phyloP scores from a whole-genome alignment of 345 rosid species.

The Ailanthus altissimus region DNA sequence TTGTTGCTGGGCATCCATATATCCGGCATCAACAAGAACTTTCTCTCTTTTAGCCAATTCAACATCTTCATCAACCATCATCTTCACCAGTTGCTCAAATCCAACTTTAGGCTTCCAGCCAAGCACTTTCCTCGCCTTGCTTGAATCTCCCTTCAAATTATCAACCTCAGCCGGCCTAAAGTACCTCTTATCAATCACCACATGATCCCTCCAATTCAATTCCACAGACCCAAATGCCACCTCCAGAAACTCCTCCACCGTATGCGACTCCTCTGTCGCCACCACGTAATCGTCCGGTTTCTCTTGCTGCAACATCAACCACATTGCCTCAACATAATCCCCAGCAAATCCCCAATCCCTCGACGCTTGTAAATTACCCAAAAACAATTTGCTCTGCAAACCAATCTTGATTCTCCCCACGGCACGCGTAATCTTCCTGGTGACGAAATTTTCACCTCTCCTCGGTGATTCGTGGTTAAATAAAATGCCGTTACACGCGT shows the following conservation, averaged over 20 bases:
- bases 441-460: constrained; percentile 91
- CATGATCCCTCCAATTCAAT: constrained; percentile 60
- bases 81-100: constrained; percentile 81
- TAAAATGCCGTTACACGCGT: constrained; percentile 86
- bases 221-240: constrained; percentile 71
- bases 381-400: constrained; percentile 72
- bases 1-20: constrained; percentile 81
- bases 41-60: constrained; percentile 89
- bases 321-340: constrained; percentile 98
- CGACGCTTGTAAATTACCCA: constrained; percentile 86
- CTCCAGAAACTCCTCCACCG: constrained; percentile 86
- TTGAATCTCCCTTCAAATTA: constrained; percentile 58
- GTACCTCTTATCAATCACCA: constrained; percentile 61
- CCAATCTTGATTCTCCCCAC: constrained; percentile 88
- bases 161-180: constrained; percentile 66
- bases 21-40: constrained; percentile 93
- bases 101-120: constrained; percentile 84
- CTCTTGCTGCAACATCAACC: constrained; percentile 97
- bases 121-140: constrained; percentile 54
- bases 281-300: constrained; percentile 92
- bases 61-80: constrained; percentile 87
- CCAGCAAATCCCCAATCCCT: constrained; percentile 98
- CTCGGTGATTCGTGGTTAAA: constrained; percentile 96
- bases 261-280: constrained; percentile 90
- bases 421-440: constrained; percentile 91